phyloP scores from a whole-genome alignment of 225 moss, liverwort and hornwort genomes.

The Marchantia polymorpha region DNA sequence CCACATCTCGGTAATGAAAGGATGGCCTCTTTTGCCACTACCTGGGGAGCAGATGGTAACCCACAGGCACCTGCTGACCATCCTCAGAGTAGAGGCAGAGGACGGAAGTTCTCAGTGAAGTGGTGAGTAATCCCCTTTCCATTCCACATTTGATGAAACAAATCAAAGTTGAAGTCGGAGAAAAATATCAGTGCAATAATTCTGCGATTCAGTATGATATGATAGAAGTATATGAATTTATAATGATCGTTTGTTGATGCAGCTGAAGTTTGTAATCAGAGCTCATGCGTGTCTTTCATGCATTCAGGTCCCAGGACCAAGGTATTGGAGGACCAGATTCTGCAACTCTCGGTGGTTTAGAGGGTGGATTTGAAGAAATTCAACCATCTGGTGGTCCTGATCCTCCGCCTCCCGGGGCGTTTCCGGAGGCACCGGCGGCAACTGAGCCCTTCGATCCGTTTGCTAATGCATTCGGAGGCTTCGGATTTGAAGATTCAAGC shows the following conservation, averaged over 20 bases:
- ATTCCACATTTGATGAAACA: background rate
- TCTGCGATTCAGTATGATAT: background rate
- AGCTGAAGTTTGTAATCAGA: too few relatives aligned
- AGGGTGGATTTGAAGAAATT: background rate
- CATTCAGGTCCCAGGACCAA: background rate
- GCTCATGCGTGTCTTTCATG: too few relatives aligned
- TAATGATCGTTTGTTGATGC: background rate
- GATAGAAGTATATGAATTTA: too few relatives aligned
- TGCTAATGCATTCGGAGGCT: background rate
- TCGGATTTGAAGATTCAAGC: background rate
- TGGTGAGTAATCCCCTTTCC: background rate
- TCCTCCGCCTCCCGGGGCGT: background rate
- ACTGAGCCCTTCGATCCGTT: background rate
- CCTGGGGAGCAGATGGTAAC: background rate
- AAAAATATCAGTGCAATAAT: background rate
- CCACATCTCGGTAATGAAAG: slow-evolving; percentile 12
- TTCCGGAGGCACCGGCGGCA: background rate
- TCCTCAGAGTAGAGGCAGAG: background rate
- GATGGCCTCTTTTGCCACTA: background rate
- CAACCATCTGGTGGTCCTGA: background rate
- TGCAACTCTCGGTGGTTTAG: background rate
- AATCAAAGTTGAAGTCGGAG: background rate
- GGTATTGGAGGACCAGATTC: background rate
- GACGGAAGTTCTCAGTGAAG: slow-evolving; percentile 11
- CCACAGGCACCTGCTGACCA: background rate